phyloP scores from a whole-genome alignment of 176 grass and related monocot genomes.

The Zea luxurians region DNA sequence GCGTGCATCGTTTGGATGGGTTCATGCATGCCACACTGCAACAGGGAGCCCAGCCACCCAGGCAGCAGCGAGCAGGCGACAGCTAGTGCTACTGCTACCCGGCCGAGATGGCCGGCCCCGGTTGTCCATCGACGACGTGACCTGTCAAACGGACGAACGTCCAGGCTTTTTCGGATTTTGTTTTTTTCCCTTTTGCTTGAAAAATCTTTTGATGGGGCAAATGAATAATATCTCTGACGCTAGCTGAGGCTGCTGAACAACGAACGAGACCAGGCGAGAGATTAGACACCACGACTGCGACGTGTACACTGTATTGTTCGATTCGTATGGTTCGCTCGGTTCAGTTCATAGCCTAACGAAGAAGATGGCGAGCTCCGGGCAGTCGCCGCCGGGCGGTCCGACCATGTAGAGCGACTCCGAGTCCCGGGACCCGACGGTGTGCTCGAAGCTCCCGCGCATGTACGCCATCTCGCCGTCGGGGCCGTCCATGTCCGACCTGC shows the following conservation, averaged over 20 bases:
- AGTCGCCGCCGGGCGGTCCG: slow-evolving; percentile 56
- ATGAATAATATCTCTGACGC: neutral
- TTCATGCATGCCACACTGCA: neutral
- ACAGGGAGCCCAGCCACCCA: neutral
- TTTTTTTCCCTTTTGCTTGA: no score
- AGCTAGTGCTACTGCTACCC: neutral
- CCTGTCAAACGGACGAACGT: neutral
- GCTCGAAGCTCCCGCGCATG: slow-evolving; percentile 78
- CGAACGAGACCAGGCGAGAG: no score
- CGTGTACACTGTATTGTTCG: no score
- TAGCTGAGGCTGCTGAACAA: neutral
- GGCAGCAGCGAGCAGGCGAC: neutral
- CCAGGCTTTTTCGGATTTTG: neutral
- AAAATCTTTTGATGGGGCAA: neutral
- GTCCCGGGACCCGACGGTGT: slow-evolving; percentile 66
- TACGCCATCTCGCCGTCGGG: slow-evolving; percentile 77
- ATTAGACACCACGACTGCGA: no score
- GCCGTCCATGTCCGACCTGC: slow-evolving; percentile 33
- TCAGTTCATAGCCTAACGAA: slow-evolving; percentile 62
- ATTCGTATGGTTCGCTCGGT: no score
- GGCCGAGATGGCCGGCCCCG: no score
- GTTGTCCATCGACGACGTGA: neutral
- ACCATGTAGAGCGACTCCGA: slow-evolving; percentile 91
- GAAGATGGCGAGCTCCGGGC: slow-evolving; percentile 84
- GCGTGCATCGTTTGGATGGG: neutral